Conservation (phyloP, 352 stramenopile genomes). For the Phytopythium cucurbitacearum region DNA sequence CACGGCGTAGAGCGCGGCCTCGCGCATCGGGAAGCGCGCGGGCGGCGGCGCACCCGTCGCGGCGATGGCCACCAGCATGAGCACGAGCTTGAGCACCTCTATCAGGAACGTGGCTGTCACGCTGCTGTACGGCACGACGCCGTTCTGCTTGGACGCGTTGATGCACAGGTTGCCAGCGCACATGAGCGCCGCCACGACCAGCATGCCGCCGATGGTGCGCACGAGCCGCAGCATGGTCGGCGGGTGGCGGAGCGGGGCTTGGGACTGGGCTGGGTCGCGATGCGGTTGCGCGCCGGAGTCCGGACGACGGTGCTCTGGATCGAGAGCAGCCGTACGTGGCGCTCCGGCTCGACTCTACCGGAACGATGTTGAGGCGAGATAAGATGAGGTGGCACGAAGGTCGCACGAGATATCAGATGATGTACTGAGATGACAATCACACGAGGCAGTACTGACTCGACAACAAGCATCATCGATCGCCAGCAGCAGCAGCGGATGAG, state of each 20-base stretch:
- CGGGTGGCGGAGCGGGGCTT: not conserved
- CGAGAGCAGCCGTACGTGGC: too few relatives aligned
- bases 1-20: conserved; percentile 72
- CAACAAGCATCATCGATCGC: not conserved
- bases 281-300: too few relatives aligned
- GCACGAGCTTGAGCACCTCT: conserved; percentile 72
- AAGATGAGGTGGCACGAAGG: too few relatives aligned
- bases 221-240: conserved; percentile 14
- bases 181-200: conserved; percentile 60
- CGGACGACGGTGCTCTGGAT: too few relatives aligned
- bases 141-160: conserved; percentile 76
- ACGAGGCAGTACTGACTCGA: too few relatives aligned
- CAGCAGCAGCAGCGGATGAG: conserved; percentile 12
- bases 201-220: conserved; percentile 59
- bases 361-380: too few relatives aligned
- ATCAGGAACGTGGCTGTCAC: conserved; percentile 84
- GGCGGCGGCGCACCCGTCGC: conserved; percentile 32
- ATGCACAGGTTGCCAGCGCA: conserved; percentile 82
- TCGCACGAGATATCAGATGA: too few relatives aligned
- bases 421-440: too few relatives aligned
- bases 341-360: too few relatives aligned
- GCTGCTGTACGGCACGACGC: conserved; percentile 77
- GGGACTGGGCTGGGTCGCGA: too few relatives aligned
- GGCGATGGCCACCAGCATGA: conserved; percentile 43
- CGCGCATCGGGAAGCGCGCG: conserved; percentile 37